Conservation (phyloP, 139 green algal species). For the Chlamydomonas asymmetrica region DNA sequence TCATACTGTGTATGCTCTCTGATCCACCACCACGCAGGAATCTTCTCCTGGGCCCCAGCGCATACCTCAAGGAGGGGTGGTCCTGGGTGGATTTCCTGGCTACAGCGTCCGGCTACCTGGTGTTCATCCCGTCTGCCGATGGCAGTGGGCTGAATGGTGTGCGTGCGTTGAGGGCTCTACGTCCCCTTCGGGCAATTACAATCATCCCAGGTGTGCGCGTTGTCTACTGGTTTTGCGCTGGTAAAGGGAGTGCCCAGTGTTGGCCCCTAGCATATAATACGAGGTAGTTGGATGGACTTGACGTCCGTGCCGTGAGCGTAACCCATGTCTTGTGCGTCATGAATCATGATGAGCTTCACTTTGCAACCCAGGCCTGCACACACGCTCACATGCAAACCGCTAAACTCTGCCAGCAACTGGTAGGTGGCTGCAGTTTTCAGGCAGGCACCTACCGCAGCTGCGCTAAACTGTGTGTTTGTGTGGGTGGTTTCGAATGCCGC, state of each 20-base stretch:
- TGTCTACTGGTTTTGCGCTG: background rate
- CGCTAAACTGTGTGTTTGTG: too few species aligned
- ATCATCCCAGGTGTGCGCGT: slow-evolving; percentile 12
- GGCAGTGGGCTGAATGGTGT: slow-evolving; percentile 31
- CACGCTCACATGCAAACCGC: too few species aligned
- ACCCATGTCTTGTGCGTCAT: too few species aligned
- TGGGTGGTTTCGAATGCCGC: too few species aligned
- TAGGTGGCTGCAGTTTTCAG: too few species aligned
- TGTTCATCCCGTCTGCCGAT: slow-evolving; percentile 10
- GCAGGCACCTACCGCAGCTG: too few species aligned
- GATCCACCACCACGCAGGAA: too few species aligned
- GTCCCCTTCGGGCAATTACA: slow-evolving; percentile 39
- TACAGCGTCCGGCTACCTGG: slow-evolving; percentile 3
- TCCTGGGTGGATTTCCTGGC: slow-evolving; percentile 39
- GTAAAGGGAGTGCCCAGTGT: background rate
- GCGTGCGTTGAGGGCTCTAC: slow-evolving; percentile 41
- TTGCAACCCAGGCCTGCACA: too few species aligned
- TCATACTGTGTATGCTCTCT: too few species aligned
- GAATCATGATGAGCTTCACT: too few species aligned
- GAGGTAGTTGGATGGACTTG: background rate
- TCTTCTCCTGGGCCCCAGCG: slow-evolving; percentile 18
- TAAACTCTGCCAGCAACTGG: too few species aligned
- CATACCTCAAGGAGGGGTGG: slow-evolving; percentile 34
- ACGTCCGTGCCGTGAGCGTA: background rate
- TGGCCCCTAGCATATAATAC: too few species aligned